Base-by-base conservation (phyloP, 2,329 filamentous ascomycete species). In the Erysiphe pulchra region DNA sequence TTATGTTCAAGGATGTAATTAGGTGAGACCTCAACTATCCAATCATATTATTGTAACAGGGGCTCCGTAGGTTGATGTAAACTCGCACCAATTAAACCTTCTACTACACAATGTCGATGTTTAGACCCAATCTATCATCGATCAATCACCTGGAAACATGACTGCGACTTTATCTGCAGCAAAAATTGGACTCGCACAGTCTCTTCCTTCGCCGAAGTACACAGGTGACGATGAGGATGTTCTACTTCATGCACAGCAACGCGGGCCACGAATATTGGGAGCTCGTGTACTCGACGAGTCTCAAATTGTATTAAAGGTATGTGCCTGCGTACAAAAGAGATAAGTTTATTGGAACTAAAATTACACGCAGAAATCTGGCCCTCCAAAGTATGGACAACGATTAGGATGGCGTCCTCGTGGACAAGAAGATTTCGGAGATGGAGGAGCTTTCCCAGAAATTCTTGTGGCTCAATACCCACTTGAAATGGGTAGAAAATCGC, bases 391-490 rank as follows among this genome's bases (percentile, higher is more conserved):
- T 55, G 83, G 83, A 44, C 77, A 85, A 59, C 79, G 90, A 56
- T 63, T 74, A 59, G 82, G 81, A 71, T 98, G 90, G 90, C 75
- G 90, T 52, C 90, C 90, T 31, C 78, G 87, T 56, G 71, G 71
- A 37, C 74, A 80, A 51, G 86, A 94, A 59, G 90, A 98, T 61
- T 98, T 86, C 63, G 86, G 83, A 55, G 86, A 95, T 67, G 90
- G 90, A 51, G 90, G 90, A 55, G 85, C 87, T 45, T 98, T 94
- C 58, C 90, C 90, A 34, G 87, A 95, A 63, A 77, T 94, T 28
- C 77, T 82, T 13, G 76, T 95, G 45, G 90, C 87, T 39, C 90
- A 98, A 59, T 98, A 95, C 59, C 90, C 90, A 11, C 72, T 93
- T 44, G 83, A 92, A 48, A 94, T 95, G 84, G 87, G 87, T 48